Conservation (phyloP, 768 basidiomycete genomes). For the Suillus weaverae region DNA sequence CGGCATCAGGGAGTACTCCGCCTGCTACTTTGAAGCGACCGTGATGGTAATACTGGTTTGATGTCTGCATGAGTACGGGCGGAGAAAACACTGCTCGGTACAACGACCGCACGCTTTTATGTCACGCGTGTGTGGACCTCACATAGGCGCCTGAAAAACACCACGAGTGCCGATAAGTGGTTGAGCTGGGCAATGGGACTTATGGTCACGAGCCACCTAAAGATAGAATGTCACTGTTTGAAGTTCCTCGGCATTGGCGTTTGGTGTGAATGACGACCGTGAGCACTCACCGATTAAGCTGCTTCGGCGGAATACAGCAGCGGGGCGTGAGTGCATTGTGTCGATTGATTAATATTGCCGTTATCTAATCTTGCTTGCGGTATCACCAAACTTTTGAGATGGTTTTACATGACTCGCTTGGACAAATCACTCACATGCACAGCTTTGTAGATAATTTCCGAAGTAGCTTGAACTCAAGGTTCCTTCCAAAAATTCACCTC, state of each 20-base stretch:
- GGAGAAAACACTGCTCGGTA: neutral
- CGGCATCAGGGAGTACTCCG: conserved; percentile 52
- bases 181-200: neutral
- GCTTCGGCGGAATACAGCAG: neutral
- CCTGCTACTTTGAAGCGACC: conserved; percentile 53
- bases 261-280: neutral
- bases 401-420: neutral
- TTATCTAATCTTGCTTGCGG: neutral
- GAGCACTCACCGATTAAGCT: neutral
- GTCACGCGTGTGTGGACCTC: neutral
- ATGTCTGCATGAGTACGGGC: conserved; percentile 8
- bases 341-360: neutral
- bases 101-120: neutral
- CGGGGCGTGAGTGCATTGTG: neutral
- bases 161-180: neutral
- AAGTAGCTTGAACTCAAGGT: conserved; percentile 5
- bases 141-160: neutral
- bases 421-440: neutral
- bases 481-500: conserved; percentile 48
- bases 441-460: neutral
- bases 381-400: neutral
- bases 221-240: neutral
- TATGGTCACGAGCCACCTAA: neutral
- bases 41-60: conserved; percentile 50
- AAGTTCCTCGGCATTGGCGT: neutral